Conservation (phyloP, 352 stramenopile species). For the Pythium myriotylum region DNA sequence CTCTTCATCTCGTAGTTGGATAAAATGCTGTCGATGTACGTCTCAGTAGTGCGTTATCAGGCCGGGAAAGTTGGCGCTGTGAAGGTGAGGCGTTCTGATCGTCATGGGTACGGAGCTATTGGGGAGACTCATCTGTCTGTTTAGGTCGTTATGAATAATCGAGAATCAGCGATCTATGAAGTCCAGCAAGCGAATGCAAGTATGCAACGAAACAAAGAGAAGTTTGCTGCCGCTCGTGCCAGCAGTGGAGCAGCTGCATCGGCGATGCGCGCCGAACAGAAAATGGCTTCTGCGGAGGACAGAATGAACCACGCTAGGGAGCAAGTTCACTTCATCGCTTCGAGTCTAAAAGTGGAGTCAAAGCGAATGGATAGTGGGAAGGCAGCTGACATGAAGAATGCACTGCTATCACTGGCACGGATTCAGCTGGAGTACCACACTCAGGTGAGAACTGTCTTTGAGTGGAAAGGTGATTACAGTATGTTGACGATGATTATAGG, state of each 20-base stretch:
- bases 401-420: slow-evolving; percentile 75
- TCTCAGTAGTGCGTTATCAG: slow-evolving; percentile 86
- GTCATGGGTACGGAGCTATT: background rate
- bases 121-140: no score
- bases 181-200: slow-evolving; percentile 88
- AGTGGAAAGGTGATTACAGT: background rate
- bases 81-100: slow-evolving; percentile 49
- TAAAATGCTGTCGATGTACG: slow-evolving; percentile 84
- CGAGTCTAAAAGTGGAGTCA: slow-evolving; percentile 84
- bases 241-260: slow-evolving; percentile 85
- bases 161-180: slow-evolving; percentile 82
- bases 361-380: slow-evolving; percentile 84
- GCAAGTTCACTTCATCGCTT: slow-evolving; percentile 88
- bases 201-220: slow-evolving; percentile 90
- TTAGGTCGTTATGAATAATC: slow-evolving; percentile 88
- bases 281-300: slow-evolving; percentile 87
- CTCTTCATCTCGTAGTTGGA: slow-evolving; percentile 47
- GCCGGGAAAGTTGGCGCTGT: slow-evolving; percentile 85
- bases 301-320: slow-evolving; percentile 87
- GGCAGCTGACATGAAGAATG: slow-evolving; percentile 76
- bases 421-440: slow-evolving; percentile 82
- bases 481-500: slow-evolving; percentile 34
- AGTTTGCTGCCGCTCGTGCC: slow-evolving; percentile 79
- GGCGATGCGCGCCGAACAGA: slow-evolving; percentile 86
- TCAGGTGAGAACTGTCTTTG: slow-evolving; percentile 39